These are phyloP conservation scores for Colletotrichum kahawae DNA, from an alignment of 2,329 filamentous ascomycete genomes.

Conservation along the genomic window DNA sequence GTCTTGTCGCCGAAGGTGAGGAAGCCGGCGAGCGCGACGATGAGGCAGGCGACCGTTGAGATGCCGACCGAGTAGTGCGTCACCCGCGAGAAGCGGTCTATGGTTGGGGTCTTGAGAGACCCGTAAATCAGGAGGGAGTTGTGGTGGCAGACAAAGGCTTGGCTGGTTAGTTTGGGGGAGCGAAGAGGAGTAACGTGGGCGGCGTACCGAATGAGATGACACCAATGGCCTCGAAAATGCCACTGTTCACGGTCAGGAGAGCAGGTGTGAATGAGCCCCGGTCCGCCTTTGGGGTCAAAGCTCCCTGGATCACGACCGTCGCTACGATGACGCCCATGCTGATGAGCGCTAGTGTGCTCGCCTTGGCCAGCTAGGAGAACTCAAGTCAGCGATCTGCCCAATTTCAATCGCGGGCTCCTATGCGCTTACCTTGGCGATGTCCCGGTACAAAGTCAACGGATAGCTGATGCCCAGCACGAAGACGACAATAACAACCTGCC, in stretches of 20 bases:
- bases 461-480: constrained; percentile 88
- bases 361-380: constrained; percentile 79
- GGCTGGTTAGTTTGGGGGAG: constrained; percentile 31
- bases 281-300: constrained; percentile 72
- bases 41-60: constrained; percentile 88
- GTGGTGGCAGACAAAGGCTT: constrained; percentile 79
- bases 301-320: constrained; percentile 85
- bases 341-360: constrained; percentile 88
- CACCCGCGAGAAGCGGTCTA: constrained; percentile 91
- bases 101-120: constrained; percentile 89
- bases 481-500: constrained; percentile 84
- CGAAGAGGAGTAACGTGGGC: neutral
- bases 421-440: constrained; percentile 85
- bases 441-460: constrained; percentile 89
- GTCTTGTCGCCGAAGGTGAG: constrained; percentile 92
- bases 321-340: constrained; percentile 92
- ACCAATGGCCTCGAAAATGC: constrained; percentile 94
- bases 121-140: constrained; percentile 98
- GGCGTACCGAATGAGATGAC: constrained; percentile 91
- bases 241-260: constrained; percentile 79
- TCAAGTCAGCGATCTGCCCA: neutral
- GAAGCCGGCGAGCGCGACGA: constrained; percentile 88
- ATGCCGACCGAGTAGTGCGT: constrained; percentile 93
- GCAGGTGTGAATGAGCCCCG: constrained; percentile 74
- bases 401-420: accelerated